A percentile compares a stretch with the other conserved stretches of the same genome.
phyloP scores from a whole-genome alignment of 352 stramenopile genomes.

The Ophiocytium majus region DNA sequence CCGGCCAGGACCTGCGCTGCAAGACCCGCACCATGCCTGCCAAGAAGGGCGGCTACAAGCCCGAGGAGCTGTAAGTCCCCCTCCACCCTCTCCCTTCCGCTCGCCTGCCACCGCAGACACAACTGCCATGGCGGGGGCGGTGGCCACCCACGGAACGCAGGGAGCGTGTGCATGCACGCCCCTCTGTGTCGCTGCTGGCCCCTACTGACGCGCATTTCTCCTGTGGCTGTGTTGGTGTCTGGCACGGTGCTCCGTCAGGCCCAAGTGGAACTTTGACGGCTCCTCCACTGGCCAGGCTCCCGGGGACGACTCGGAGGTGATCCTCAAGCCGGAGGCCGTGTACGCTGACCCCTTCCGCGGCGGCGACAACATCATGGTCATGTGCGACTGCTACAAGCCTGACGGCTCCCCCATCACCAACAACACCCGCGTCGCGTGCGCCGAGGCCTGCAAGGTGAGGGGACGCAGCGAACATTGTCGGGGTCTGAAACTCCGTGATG shows the following conservation, averaged over 20 bases:
- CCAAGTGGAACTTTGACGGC: constrained; percentile 96
- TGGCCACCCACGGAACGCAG: too few relatives aligned
- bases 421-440: constrained; percentile 57
- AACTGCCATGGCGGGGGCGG: too few relatives aligned
- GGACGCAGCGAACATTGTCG: too few relatives aligned
- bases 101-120: too few relatives aligned
- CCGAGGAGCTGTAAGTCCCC: constrained; percentile 64
- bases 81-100: neutral
- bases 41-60: constrained; percentile 60
- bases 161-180: too few relatives aligned
- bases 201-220: too few relatives aligned
- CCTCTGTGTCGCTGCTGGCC: too few relatives aligned
- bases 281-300: constrained; percentile 92
- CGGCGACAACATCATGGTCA: constrained; percentile 89
- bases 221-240: too few relatives aligned
- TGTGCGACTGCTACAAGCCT: constrained; percentile 94
- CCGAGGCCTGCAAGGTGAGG: constrained; percentile 63
- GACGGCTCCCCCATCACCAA: constrained; percentile 60
- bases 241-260: too few relatives aligned
- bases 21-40: constrained; percentile 75
- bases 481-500: too few relatives aligned
- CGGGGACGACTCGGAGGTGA: constrained; percentile 92
- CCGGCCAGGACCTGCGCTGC: constrained; percentile 73
- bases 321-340: constrained; percentile 83
- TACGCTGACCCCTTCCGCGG: constrained; percentile 94